Evolutionary conservation across 805 yeast genomes (phyloP).

Genomic region (Saturnispora besseyi): DNA sequence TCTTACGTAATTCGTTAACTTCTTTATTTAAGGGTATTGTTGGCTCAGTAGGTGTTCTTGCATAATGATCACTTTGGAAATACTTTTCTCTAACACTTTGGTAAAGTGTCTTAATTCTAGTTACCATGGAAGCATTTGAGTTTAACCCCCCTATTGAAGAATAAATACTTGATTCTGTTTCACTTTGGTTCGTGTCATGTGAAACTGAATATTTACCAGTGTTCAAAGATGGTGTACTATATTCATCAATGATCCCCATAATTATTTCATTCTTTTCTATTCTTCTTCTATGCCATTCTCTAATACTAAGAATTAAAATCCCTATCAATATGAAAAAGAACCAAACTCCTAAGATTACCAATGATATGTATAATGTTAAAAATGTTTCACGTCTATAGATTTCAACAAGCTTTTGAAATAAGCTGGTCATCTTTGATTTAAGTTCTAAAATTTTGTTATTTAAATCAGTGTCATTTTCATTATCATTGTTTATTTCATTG

Average conservation of each 20-base stretch:
- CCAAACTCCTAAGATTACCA: slow-evolving; percentile 41
- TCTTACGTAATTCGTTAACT: neutral
- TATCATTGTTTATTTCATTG: slow-evolving; percentile 2
- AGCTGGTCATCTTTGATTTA: slow-evolving; percentile 18
- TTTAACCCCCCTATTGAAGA: neutral
- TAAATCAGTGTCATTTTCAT: slow-evolving; percentile 7
- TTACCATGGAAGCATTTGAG: neutral
- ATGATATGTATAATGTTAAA: slow-evolving; percentile 40
- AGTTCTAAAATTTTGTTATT: slow-evolving; percentile 10
- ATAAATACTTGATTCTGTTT: neutral
- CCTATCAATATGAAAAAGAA: slow-evolving; percentile 29
- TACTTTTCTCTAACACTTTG: slow-evolving; percentile 9
- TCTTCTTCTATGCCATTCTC: slow-evolving; percentile 6
- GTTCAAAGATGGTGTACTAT: neutral
- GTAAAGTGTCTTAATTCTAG: neutral
- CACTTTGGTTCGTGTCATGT: neutral
- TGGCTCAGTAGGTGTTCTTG: slow-evolving; percentile 10
- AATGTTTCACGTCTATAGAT: slow-evolving; percentile 30
- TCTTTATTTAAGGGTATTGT: neutral
- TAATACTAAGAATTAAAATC: slow-evolving; percentile 10
- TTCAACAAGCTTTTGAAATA: slow-evolving; percentile 24
- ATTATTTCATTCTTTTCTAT: neutral
- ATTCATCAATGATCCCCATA: neutral
- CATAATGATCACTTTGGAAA: slow-evolving; percentile 1
- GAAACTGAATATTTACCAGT: neutral